A percentile compares a stretch with the other conserved stretches of the same genome.
These are phyloP conservation scores for Heracleum sosnowskyi DNA, from an alignment of 129 eudicot genomes.

Conservation along the genomic window DNA sequence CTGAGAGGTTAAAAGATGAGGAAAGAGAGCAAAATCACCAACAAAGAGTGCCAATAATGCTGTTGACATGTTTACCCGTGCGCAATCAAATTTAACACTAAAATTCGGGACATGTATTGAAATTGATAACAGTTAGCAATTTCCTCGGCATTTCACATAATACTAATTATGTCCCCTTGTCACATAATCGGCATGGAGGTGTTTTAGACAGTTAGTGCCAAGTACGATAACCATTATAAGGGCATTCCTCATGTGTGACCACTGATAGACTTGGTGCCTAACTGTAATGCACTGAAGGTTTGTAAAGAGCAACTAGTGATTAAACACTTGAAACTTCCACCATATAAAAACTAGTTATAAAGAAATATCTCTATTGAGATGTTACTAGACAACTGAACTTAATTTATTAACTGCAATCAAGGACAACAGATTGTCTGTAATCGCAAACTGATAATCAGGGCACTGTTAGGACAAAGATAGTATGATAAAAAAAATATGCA, in stretches of 20 bases:
- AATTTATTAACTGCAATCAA: not conserved
- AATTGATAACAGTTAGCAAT: not conserved
- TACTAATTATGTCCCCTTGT: not conserved
- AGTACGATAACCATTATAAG: not conserved
- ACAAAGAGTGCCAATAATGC: not conserved
- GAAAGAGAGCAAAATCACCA: not conserved
- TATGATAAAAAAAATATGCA: not conserved
- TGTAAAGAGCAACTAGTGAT: not conserved
- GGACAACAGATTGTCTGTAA: not conserved
- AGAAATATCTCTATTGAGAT: not conserved
- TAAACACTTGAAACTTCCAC: not conserved
- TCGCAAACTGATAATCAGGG: not conserved
- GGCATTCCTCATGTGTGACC: not conserved
- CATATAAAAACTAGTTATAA: not conserved
- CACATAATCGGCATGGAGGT: not conserved
- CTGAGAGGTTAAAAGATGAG: not conserved
- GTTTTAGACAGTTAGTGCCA: not conserved
- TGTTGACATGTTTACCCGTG: not conserved
- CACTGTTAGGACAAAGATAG: not conserved
- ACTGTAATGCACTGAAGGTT: not conserved
- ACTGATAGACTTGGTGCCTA: not conserved
- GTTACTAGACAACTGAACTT: not conserved
- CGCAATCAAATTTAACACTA: not conserved
- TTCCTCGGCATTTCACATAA: not conserved
- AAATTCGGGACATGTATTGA: not conserved